Evolutionary conservation across 495 filamentous ascomycete genomes (phyloP).

Genomic region (Xylaria flabelliformis): DNA sequence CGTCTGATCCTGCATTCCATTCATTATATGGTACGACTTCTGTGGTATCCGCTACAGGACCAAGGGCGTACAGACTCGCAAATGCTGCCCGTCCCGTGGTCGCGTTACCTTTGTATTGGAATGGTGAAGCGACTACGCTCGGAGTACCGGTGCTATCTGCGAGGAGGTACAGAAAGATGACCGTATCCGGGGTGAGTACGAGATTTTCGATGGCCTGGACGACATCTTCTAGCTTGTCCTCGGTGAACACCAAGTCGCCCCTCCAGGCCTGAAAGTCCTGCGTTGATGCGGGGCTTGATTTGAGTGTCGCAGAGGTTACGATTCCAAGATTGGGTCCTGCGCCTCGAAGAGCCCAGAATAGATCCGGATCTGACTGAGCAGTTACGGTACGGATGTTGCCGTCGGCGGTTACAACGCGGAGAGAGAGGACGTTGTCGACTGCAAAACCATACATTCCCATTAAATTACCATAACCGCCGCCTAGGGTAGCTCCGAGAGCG

Average conservation of each 20-base stretch:
- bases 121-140: slow-evolving; percentile 32
- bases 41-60: slow-evolving; percentile 37
- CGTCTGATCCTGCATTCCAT: slow-evolving; percentile 38
- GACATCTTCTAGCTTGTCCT: slow-evolving; percentile 14
- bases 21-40: slow-evolving; percentile 34
- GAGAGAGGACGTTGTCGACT: slow-evolving; percentile 52
- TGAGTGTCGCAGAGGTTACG: slow-evolving; percentile 34
- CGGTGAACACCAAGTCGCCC: slow-evolving; percentile 6
- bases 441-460: slow-evolving; percentile 56
- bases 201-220: slow-evolving; percentile 12
- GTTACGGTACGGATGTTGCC: slow-evolving; percentile 39
- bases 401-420: slow-evolving; percentile 54
- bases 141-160: slow-evolving; percentile 28
- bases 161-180: slow-evolving; percentile 2
- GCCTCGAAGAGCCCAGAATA: slow-evolving; percentile 47
- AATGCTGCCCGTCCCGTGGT: slow-evolving; percentile 32
- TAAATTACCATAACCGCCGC: slow-evolving; percentile 57
- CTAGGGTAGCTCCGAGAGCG: slow-evolving; percentile 54
- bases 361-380: slow-evolving; percentile 38
- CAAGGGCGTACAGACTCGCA: slow-evolving; percentile 36
- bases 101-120: slow-evolving; percentile 35
- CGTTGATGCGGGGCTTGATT: background rate
- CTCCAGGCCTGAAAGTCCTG: slow-evolving; percentile 1
- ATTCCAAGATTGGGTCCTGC: slow-evolving; percentile 55
- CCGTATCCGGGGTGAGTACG: background rate